Conservation (phyloP, 2,329 filamentous ascomycete genomes). For the Zymoseptoria ardabiliae region DNA sequence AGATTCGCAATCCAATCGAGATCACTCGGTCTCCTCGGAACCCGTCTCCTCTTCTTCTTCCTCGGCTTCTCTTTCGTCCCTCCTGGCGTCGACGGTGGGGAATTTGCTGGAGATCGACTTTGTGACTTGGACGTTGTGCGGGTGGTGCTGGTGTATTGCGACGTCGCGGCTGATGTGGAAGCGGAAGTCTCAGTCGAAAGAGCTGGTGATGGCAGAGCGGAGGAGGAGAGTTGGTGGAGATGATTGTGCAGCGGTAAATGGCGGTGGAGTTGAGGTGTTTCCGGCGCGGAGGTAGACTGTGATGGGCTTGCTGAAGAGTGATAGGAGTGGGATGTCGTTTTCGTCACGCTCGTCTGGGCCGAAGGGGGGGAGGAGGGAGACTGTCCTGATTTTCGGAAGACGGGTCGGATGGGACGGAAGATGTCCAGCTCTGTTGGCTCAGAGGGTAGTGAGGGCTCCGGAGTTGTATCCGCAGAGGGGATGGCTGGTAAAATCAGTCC, state of each 20-base stretch:
- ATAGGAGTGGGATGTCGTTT: constrained; percentile 2
- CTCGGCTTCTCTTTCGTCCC: background rate
- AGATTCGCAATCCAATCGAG: constrained; percentile 5
- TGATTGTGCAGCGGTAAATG: background rate
- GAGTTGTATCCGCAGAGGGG: background rate
- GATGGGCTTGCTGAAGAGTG: background rate
- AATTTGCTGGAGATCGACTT: background rate
- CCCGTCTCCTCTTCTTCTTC: background rate
- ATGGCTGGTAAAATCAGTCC: background rate
- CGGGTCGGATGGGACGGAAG: background rate
- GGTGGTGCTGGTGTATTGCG: background rate
- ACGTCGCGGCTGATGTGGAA: background rate
- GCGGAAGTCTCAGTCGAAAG: background rate
- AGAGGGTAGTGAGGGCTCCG: background rate
- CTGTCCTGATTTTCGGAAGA: background rate
- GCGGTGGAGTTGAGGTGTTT: background rate
- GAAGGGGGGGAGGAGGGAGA: background rate
- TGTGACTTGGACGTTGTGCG: background rate
- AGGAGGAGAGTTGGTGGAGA: background rate
- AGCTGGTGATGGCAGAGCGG: background rate
- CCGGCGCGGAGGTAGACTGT: background rate
- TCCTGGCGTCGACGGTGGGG: background rate
- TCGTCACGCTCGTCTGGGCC: background rate
- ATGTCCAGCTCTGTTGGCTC: background rate
- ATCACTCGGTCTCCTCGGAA: background rate